phyloP scores from a whole-genome alignment of 805 yeast genomes.

The Ogataea nakhonphanomensis region DNA sequence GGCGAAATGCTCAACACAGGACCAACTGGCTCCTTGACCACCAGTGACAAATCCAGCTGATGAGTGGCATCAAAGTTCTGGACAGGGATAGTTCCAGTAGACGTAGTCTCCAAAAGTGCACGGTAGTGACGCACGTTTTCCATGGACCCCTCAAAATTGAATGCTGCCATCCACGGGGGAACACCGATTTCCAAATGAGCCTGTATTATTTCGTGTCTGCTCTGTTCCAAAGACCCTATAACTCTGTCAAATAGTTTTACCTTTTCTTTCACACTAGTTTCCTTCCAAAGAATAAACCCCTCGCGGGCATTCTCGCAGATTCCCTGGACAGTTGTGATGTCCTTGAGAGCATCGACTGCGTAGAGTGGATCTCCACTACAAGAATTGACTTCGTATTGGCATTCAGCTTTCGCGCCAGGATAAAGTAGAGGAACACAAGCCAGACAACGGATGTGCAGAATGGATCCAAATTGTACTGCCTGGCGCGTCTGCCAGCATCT shows the following conservation, averaged over 20 bases:
- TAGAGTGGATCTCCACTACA: background rate
- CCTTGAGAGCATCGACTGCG: background rate
- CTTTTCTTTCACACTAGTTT: conserved; percentile 3
- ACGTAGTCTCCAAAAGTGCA: conserved; percentile 17
- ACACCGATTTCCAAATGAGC: conserved; percentile 35
- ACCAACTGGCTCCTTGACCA: conserved; percentile 40
- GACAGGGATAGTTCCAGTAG: conserved; percentile 22
- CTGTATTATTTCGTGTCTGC: conserved; percentile 16
- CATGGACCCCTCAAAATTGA: conserved; percentile 32
- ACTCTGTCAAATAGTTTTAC: conserved; percentile 1
- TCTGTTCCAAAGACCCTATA: background rate
- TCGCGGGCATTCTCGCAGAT: conserved; percentile 2
- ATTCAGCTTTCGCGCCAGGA: background rate
- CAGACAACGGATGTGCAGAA: background rate
- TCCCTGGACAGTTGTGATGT: background rate
- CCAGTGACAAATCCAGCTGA: conserved; percentile 21
- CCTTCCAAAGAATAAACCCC: conserved; percentile 2
- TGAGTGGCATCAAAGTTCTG: conserved; percentile 9
- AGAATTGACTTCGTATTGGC: background rate
- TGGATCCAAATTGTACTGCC: too few relatives aligned
- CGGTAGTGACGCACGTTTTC: conserved; percentile 33
- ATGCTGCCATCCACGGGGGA: conserved; percentile 35
- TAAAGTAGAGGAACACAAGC: background rate
- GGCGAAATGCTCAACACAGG: conserved; percentile 45
- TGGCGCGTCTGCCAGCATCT: too few relatives aligned